Evolutionary conservation across 2,329 filamentous ascomycete genomes (phyloP).

Genomic region (Trichoderma citrinoviride): DNA sequence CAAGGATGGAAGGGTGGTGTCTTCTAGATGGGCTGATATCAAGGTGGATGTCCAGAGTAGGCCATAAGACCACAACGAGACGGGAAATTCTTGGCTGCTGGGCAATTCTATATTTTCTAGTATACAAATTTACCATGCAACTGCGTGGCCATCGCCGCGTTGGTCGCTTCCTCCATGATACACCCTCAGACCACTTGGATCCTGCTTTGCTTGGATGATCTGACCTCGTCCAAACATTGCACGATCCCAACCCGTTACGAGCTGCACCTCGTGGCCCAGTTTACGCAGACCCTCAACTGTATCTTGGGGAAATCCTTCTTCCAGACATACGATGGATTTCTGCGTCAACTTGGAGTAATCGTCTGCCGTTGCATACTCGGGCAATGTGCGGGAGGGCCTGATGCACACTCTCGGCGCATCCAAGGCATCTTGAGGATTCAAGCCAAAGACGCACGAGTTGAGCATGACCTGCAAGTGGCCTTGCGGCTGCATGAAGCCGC

Average conservation of each 20-base stretch:
- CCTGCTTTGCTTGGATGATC: neutral
- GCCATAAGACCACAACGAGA: neutral
- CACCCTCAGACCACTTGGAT: constrained; percentile 2
- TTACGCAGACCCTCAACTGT: neutral
- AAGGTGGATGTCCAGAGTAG: neutral
- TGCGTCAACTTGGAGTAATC: constrained; percentile 11
- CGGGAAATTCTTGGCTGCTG: neutral
- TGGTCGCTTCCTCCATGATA: constrained; percentile 9
- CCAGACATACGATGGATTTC: neutral
- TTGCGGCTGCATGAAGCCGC: constrained; percentile 8
- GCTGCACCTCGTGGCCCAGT: constrained; percentile 14
- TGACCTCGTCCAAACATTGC: constrained; percentile 14
- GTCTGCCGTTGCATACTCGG: constrained; percentile 1
- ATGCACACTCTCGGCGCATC: constrained; percentile 17
- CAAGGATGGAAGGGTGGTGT: constrained; percentile 45
- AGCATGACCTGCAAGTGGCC: constrained; percentile 19
- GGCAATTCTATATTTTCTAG: neutral
- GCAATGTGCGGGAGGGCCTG: neutral
- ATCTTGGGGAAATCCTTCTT: constrained; percentile 8
- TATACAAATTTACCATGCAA: neutral
- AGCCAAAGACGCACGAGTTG: constrained; percentile 19
- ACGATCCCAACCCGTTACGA: constrained; percentile 7
- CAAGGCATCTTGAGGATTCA: constrained; percentile 11
- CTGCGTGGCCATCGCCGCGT: constrained; percentile 11
- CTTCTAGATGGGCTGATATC: neutral